Evolutionary conservation across 1,284 basidiomycete genomes (phyloP).

Genomic region (Cutaneotrichosporon mucoides): DNA sequence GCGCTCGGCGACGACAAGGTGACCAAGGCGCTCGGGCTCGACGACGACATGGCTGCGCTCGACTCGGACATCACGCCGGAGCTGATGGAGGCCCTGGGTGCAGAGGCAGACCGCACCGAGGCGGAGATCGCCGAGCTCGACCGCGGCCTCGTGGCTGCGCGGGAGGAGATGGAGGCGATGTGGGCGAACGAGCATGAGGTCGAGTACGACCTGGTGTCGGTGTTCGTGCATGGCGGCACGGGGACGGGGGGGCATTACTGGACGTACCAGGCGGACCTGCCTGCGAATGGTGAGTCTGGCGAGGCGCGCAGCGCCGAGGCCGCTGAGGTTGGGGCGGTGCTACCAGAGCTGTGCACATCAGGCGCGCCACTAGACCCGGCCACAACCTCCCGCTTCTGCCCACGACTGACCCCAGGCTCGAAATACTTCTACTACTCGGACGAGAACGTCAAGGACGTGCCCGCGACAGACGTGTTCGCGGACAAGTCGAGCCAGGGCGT

Average conservation of each 20-base stretch:
- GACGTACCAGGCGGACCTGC: constrained; percentile 48
- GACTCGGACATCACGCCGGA: constrained; percentile 37
- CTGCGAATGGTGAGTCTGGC: constrained; percentile 37
- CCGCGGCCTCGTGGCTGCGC: constrained; percentile 57
- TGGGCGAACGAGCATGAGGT: constrained; percentile 68
- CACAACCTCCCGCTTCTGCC: too few species aligned
- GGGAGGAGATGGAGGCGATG: constrained; percentile 65
- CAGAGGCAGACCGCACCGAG: constrained; percentile 57
- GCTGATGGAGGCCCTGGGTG: constrained; percentile 40
- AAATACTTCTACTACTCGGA: constrained; percentile 96
- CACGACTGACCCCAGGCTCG: constrained; percentile 51
- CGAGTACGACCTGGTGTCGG: constrained; percentile 86
- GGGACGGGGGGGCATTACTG: constrained; percentile 48
- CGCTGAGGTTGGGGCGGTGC: too few species aligned
- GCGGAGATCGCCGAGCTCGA: constrained; percentile 63
- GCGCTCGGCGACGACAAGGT: constrained; percentile 42
- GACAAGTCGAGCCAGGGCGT: constrained; percentile 35
- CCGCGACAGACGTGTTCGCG: constrained; percentile 39
- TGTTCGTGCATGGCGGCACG: constrained; percentile 91
- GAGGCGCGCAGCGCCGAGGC: too few species aligned
- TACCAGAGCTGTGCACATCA: too few species aligned
- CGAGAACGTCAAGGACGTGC: constrained; percentile 61
- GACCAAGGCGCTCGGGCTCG: constrained; percentile 2
- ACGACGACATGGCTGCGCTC: constrained; percentile 46
- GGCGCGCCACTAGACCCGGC: too few species aligned